Base-by-base conservation (phyloP, 2,329 filamentous ascomycete genomes). In the Blastomyces parvus region DNA sequence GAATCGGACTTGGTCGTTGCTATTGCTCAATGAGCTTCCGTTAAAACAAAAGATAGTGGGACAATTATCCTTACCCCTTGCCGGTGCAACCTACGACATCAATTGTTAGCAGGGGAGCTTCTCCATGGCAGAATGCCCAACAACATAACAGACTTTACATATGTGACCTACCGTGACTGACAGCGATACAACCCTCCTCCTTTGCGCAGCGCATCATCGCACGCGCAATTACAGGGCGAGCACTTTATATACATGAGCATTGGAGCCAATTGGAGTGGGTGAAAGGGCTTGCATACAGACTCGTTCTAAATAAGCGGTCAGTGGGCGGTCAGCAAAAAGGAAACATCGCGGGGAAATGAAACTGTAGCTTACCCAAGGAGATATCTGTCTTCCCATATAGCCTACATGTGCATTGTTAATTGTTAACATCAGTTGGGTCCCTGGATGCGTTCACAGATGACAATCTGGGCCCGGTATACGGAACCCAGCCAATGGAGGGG, bases 351-450 rank as follows among this genome's bases (percentile, higher is more conserved):
- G n/a, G 6, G 17, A 25, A 40, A 25, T 25, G 44, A n/a, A 38
- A 38, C 13, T 50, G 30, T 27, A 67, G 52, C 71, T 66, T 74
- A 77, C 83, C 79, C 66, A 62, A 86, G 79, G 57, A 85, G 80
- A 77, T 86, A 86, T 67, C 82, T 79, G 72, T 86, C 86, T 80
- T 91, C 85, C 74, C 86, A 88, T 74, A 86, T 84, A 66, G 84
- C 85, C 68, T 87, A 86, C 64, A 68, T 53, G 30, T n/a, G 44
- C 22, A 59, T 62, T 46, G n/a, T 46, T 50, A 62, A 59, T 62
- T 46, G n/a, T 46, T 50, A 62, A 77, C 61, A 75, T 73, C 9
- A 59, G 48, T 50, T 33, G 30, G 6, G 19, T 36, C 13, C 38
- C 33, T 59, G 56, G 27, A 59, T 36, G 53, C 27, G 25, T 38